Conservation (phyloP, 2,329 filamentous ascomycete genomes). For the Aspergillus pseudonomiae region DNA sequence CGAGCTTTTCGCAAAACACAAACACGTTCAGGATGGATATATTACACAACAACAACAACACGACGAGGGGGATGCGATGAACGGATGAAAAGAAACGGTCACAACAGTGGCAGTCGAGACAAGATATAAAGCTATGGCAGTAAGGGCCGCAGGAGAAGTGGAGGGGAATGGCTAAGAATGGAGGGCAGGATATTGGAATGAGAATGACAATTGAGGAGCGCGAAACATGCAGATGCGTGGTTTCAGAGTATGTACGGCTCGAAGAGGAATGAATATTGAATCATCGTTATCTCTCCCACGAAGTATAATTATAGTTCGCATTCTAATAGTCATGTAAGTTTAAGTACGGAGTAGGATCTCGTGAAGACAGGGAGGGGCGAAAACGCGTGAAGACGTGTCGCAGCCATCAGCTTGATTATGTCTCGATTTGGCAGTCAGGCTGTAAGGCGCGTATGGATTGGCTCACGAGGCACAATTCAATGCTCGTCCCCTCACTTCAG, state of each 20-base stretch:
- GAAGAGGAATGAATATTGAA: not conserved
- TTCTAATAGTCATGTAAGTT: not conserved
- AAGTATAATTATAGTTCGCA: not conserved
- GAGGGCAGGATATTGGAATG: slow-evolving; percentile 5
- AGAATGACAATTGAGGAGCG: not conserved
- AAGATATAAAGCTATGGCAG: slow-evolving; percentile 9
- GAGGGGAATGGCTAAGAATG: slow-evolving; percentile 1
- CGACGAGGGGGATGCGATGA: slow-evolving; percentile 6
- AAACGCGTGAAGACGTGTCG: not conserved
- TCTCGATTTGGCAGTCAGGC: not conserved
- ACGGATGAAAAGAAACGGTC: not conserved
- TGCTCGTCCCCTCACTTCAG: not conserved
- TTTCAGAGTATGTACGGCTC: not conserved
- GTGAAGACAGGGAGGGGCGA: not conserved
- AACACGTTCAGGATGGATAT: not conserved
- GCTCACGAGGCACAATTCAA: slow-evolving; percentile 3
- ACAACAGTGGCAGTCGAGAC: not conserved
- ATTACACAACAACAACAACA: slow-evolving; percentile 1
- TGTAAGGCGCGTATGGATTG: slow-evolving; percentile 3
- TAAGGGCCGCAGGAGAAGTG: not conserved
- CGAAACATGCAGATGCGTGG: slow-evolving; percentile 1
- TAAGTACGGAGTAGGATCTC: not conserved
- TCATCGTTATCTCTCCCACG: not conserved
- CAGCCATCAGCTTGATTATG: not conserved
- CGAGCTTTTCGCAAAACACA: not conserved